Conservation (phyloP, 345 rosid genomes). For the Aurinia saxatilis region DNA sequence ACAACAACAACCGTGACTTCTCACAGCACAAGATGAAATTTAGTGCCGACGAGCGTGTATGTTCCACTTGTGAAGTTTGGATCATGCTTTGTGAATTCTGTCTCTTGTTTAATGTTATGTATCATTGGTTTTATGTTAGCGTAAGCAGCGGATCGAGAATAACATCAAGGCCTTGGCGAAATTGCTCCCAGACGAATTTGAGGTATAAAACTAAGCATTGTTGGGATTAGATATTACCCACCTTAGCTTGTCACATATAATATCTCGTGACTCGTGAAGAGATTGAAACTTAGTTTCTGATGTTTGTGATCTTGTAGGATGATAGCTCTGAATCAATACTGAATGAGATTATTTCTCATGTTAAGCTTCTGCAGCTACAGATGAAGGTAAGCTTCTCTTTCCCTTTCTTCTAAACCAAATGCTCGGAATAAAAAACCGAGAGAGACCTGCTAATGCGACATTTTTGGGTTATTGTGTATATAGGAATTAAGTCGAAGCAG, state of each 20-base stretch:
- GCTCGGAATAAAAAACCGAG: neutral
- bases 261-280: neutral
- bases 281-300: neutral
- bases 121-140: constrained; percentile 7
- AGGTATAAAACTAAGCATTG: constrained; percentile 26
- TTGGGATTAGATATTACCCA: neutral
- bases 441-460: neutral
- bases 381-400: constrained; percentile 37
- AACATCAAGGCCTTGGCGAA: constrained; percentile 37
- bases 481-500: constrained; percentile 56
- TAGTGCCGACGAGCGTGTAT: constrained; percentile 14
- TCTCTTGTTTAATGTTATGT: neutral
- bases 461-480: constrained; percentile 1
- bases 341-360: constrained; percentile 37
- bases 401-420: neutral
- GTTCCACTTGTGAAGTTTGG: neutral
- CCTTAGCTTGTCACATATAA: neutral
- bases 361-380: constrained; percentile 56
- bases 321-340: constrained; percentile 27
- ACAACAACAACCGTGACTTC: neutral
- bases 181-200: constrained; percentile 38
- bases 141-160: constrained; percentile 36
- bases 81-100: constrained; percentile 1
- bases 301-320: constrained; percentile 25
- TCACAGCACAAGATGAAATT: neutral